Percentiles rank a stretch among this genome's conserved stretches.
phyloP scores from a whole-genome alignment of 305 asterid species.

The Fraxinus floribunda region DNA sequence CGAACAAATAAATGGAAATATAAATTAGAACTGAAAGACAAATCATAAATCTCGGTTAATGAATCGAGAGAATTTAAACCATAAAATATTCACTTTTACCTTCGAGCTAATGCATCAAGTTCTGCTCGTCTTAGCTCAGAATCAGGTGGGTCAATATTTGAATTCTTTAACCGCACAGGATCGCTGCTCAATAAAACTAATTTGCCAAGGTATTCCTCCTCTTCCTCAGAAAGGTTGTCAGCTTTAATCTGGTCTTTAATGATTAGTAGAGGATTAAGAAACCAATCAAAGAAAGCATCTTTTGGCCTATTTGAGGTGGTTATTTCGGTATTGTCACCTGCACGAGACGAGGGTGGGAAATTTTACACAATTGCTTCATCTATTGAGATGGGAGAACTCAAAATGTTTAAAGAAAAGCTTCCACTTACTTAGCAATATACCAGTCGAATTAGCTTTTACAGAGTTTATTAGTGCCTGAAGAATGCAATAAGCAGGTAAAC shows the following conservation, averaged over 20 bases:
- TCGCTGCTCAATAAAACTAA: slow-evolving; percentile 61
- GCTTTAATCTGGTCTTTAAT: slow-evolving; percentile 92
- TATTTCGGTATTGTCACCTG: slow-evolving; percentile 75
- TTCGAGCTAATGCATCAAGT: slow-evolving; percentile 83
- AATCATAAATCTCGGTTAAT: background rate
- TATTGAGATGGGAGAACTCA: background rate
- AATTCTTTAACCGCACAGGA: slow-evolving; percentile 55
- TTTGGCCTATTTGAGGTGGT: slow-evolving; percentile 77
- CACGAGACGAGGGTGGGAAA: background rate
- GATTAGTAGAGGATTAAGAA: slow-evolving; percentile 80
- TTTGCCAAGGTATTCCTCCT: slow-evolving; percentile 73
- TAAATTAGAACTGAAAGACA: slow-evolving; percentile 5
- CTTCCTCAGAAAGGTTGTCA: slow-evolving; percentile 63
- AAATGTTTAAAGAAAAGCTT: background rate
- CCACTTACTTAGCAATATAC: slow-evolving; percentile 65
- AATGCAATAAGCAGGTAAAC: slow-evolving; percentile 82
- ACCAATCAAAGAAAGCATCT: slow-evolving; percentile 82
- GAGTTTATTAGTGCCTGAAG: slow-evolving; percentile 70
- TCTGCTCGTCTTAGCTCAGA: slow-evolving; percentile 83
- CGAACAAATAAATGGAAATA: background rate
- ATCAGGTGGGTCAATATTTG: slow-evolving; percentile 48
- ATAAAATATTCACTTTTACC: slow-evolving; percentile 43
- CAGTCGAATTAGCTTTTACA: slow-evolving; percentile 60
- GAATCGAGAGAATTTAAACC: background rate
- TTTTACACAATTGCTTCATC: slow-evolving; percentile 9